Percentiles rank a stretch among this genome's conserved stretches.
These are phyloP conservation scores for Kuraishia ogatae DNA, from an alignment of 805 yeast species.

Conservation along the genomic window DNA sequence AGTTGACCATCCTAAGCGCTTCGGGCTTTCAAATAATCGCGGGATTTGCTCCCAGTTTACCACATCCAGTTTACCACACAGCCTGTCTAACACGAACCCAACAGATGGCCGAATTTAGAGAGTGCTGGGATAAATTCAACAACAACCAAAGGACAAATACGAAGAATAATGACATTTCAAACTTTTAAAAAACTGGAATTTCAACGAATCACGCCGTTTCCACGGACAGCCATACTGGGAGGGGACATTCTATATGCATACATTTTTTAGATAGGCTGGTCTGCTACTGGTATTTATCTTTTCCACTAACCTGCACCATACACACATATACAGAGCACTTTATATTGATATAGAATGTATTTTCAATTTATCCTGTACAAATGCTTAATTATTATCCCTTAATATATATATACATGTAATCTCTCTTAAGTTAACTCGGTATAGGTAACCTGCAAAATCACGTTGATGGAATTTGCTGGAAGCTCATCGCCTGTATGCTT, in stretches of 20 bases:
- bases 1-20: constrained; percentile 11
- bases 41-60: not conserved
- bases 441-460: not conserved
- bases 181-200: constrained; percentile 9
- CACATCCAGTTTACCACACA: too few relatives aligned
- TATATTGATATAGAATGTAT: not conserved
- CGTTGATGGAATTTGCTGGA: not conserved
- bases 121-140: constrained; percentile 31
- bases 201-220: not conserved
- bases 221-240: too few relatives aligned
- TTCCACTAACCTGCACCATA: too few relatives aligned
- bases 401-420: too few relatives aligned
- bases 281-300: too few relatives aligned
- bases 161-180: constrained; percentile 21
- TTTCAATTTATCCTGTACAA: constrained; percentile 1
- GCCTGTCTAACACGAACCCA: not conserved
- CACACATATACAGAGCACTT: too few relatives aligned
- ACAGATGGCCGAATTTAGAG: constrained; percentile 31
- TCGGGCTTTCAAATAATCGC: not conserved
- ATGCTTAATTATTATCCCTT: not conserved
- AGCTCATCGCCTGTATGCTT: not conserved
- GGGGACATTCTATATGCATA: too few relatives aligned
- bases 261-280: too few relatives aligned
- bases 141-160: constrained; percentile 30
- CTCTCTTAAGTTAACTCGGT: not conserved